A percentile compares a stretch with the other conserved stretches of the same genome.
These are phyloP conservation scores for Blastocystis sp. DNA, from an alignment of 352 stramenopile genomes.

Conservation along the genomic window DNA sequence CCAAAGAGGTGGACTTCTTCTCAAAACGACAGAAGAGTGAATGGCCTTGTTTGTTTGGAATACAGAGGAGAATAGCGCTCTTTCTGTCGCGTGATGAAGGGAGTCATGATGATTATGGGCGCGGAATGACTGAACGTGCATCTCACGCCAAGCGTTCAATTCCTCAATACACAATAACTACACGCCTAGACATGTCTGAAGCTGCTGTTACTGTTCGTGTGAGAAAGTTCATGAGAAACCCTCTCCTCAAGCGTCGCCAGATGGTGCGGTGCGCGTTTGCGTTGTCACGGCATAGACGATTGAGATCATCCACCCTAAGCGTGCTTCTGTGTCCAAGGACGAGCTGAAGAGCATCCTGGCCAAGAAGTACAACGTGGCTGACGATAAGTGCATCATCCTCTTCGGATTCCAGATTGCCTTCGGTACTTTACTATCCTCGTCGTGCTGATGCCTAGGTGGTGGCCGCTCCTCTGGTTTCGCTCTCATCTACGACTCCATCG, in stretches of 20 bases:
- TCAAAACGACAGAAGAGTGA: not conserved
- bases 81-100: not conserved
- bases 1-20: not conserved
- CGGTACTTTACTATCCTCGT: not conserved
- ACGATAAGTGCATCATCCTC: slow-evolving; percentile 70
- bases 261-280: slow-evolving; percentile 32
- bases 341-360: slow-evolving; percentile 71
- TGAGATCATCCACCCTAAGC: slow-evolving; percentile 35
- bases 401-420: slow-evolving; percentile 70
- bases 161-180: slow-evolving; percentile 41
- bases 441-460: slow-evolving; percentile 37
- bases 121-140: slow-evolving; percentile 4
- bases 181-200: slow-evolving; percentile 66
- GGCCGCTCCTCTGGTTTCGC: slow-evolving; percentile 63
- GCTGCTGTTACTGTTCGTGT: slow-evolving; percentile 68
- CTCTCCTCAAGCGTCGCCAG: slow-evolving; percentile 69
- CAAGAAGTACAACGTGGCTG: slow-evolving; percentile 70
- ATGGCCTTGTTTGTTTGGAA: slow-evolving; percentile 8
- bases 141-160: not conserved
- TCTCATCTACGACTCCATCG: slow-evolving; percentile 68
- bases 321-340: slow-evolving; percentile 70
- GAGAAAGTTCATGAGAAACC: slow-evolving; percentile 70
- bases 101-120: slow-evolving; percentile 5
- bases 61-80: not conserved
- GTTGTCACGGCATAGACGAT: slow-evolving; percentile 59